These are phyloP conservation scores for Amphibolis antarctica DNA, from an alignment of 106 monocot genomes.

Conservation along the genomic window DNA sequence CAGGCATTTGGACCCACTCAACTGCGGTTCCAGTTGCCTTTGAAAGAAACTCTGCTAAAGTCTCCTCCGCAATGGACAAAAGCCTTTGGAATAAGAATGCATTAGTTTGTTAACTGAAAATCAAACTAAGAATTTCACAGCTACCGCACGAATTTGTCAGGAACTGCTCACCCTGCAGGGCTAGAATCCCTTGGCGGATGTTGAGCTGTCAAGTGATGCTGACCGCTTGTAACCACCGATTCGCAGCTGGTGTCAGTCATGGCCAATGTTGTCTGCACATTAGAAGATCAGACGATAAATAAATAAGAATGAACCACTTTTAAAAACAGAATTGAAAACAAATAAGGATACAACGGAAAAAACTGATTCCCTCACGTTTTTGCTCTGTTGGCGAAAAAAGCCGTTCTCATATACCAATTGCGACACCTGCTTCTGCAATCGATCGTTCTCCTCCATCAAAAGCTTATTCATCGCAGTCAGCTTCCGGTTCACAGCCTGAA, in stretches of 20 bases:
- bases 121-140: not conserved
- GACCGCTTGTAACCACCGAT: constrained; percentile 45
- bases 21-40: constrained; percentile 84
- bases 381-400: constrained; percentile 42
- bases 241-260: constrained; percentile 60
- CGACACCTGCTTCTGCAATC: constrained; percentile 73
- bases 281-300: not conserved
- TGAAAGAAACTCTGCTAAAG: constrained; percentile 78
- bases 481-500: constrained; percentile 56
- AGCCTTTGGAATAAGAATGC: constrained; percentile 23
- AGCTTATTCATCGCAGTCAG: constrained; percentile 75
- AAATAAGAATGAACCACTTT: not conserved
- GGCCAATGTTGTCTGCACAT: constrained; percentile 21
- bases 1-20: constrained; percentile 86
- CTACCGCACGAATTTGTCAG: not conserved
- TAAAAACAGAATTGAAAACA: not conserved
- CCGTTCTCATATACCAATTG: constrained; percentile 55
- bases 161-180: constrained; percentile 43
- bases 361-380: constrained; percentile 20
- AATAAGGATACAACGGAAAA: not conserved
- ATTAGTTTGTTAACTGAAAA: not conserved
- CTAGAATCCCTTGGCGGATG: constrained; percentile 46
- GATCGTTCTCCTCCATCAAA: constrained; percentile 71
- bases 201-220: constrained; percentile 27
- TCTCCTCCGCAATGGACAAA: constrained; percentile 62